Base-by-base conservation (phyloP, 768 basidiomycete genomes). In the Hebeloma cylindrosporum region DNA sequence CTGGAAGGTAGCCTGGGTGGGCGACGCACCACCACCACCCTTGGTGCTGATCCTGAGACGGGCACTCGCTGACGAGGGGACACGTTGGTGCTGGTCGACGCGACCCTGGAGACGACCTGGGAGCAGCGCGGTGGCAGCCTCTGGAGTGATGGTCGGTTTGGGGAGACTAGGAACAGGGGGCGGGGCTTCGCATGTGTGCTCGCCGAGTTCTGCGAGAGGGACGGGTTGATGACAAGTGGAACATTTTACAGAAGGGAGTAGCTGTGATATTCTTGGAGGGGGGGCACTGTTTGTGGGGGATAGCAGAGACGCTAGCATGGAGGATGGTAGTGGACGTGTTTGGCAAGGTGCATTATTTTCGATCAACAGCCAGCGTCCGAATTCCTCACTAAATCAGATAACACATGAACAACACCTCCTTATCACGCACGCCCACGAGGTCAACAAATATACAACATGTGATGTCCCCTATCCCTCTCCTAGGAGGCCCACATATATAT, bases 221-320 rank as follows among this genome's bases (percentile, higher is more conserved):
- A 96, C 87, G 1, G 77, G 79, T 7, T 70, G 68, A 54, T 70
- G 69, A 61, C 93, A 96, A 22, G 69, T 84, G 2, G 89, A 89
- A 64, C 93, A 96, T 62, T 86, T 94, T 48, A 93, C 85, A 2
- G 82, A 73, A 4, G 93, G 90, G 7, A 95, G 72, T 37, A 85
- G 63, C 62, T 90, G 81, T 17, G 89, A 90, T n/a, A 78, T 72
- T n/a, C 79, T 66, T 64, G 58, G 23, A 62, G 35, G 28, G 63
- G 57, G 8, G 54, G 41, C 10, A 60, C 53, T 34, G 53, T 55
- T 52, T n/a, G 57, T 38, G 14, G 56, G 50, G 16, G 54, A 56
- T 7, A 59, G 41, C 21, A 61, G 45, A 7, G 58, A 57, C 25
- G 59, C 54, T 18, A 57, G 45, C 53, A 57, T 54, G 38, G n/a